Evolutionary conservation across 1,284 basidiomycete genomes (phyloP), one percentile per base, ranked within the genome.

Genomic region (Fomitopsis palustris): DNA sequence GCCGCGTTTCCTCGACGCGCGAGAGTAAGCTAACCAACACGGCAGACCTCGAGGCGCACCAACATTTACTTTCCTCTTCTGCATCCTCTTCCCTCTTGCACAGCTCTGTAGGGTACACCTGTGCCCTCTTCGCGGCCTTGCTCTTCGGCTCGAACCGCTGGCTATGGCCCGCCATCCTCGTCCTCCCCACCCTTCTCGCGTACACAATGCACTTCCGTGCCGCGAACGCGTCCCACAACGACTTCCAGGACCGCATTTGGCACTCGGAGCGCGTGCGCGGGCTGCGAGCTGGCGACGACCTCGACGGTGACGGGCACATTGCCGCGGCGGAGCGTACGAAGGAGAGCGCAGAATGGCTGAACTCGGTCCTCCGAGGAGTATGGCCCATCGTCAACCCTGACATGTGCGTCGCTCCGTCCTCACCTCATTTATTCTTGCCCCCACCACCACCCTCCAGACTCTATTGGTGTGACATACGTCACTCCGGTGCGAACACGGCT

Each of bases 311-410:
- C 51, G 73, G 72, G 0, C 64, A 66, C 29, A 67, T 72, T 5
- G 63, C 56, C 2, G 64, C 60, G n/a, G 67, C 72, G 21, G 75
- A 74, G 57, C 67, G 73, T 19, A 68, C 69, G 31, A 69, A 70
- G 29, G 76, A 78, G 65, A 76, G 75, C 54, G 72, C 72, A 16
- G 76, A 78, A 55, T 78, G 76, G 76, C 65, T 71, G 25, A 78
- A 78, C 56, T 63, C 71, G 19, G 45, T 77, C 14, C 58, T 78
- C 43, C 63, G 68, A 33, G 73, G 73, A 10, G 63, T 77, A 4
- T 77, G 75, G 75, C 75, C 76, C 1, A 72, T 74, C 57, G 65
- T 77, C 52, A 75, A 77, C 59, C 70, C 76, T 7, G 71, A 75
- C 59, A 63, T 76, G 65, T 70, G 57, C 21, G 68, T 65, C 6